Evolutionary conservation across 2,329 filamentous ascomycete genomes (phyloP), one percentile per base, ranked within the genome.

Genomic region (Fusarium liriodendri): DNA sequence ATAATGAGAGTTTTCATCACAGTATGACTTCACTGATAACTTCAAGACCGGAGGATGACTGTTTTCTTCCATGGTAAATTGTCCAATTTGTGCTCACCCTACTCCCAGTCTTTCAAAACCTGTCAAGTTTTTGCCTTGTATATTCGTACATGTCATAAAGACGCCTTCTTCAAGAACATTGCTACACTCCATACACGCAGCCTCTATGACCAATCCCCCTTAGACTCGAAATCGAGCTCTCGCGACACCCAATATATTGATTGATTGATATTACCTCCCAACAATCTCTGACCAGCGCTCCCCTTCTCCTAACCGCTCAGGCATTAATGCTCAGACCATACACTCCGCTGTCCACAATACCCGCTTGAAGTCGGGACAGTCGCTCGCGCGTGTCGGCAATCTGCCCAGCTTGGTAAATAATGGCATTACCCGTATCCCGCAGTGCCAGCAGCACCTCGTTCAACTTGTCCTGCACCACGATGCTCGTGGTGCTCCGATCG

Each of bases 351-450:
- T 84, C 81, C 32, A 84, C 62, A n/a, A 84, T 82, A 9, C 83
- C 83, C 16, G 83, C 83, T 69, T 85, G 84, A 40, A 85, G 75
- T 45, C 83, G 80, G 38, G 84, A 84, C 64, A 85, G 62, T 40
- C 82, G 79, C 77, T 85, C 84, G 42, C 84, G 80, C 14, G 83
- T 85, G 62, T 85, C 83, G 14, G 84, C 84, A 73, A 85, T 85
- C 69, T 83, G 82, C 5, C 84, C 84, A 1, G 84, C 84, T 70
- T 85, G 83, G 6, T 79, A 79, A 27, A 85, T 77, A 62, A 85
- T 86, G 13, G 82, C 82, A 38, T 80, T 82, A 37, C 82, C 81
- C 65, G 84, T 83, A 62, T 85, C 83, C 13, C 83, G 76, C 16
- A 85, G 74, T 5, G 83, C 84, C 10, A 78, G 71, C 11, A 84